Percentiles rank a stretch among this genome's conserved stretches.
These are phyloP conservation scores for Arthrobotrys entomopaga DNA, from an alignment of 2,329 filamentous ascomycete genomes.

Conservation along the genomic window DNA sequence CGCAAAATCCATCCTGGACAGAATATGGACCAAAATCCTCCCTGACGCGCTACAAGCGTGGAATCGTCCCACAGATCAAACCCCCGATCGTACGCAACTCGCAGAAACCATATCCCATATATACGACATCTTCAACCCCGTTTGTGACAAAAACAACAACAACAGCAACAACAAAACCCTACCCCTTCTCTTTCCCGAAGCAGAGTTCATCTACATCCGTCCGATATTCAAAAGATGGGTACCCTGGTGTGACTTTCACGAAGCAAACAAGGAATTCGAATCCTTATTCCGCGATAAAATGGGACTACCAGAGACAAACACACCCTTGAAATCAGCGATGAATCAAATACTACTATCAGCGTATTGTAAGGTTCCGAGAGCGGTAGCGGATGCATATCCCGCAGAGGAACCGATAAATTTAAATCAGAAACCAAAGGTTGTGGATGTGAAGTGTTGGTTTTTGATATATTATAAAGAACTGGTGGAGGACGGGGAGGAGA, in stretches of 20 bases:
- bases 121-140: background rate
- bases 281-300: background rate
- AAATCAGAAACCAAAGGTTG: background rate
- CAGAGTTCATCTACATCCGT: too few species aligned
- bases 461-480: background rate
- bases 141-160: slow-evolving; percentile 6
- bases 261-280: background rate
- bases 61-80: background rate
- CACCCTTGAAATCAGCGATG: background rate
- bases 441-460: background rate
- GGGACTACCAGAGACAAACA: background rate
- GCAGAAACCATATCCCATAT: background rate
- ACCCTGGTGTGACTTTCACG: background rate
- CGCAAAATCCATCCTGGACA: background rate
- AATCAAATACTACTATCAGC: background rate
- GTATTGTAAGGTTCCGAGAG: slow-evolving; percentile 1
- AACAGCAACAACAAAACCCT: background rate
- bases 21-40: background rate
- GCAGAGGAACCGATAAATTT: background rate
- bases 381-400: background rate
- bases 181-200: background rate
- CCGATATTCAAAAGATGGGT: background rate
- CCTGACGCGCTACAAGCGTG: background rate
- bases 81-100: slow-evolving; percentile 6
- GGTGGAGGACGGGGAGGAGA: background rate